These are phyloP conservation scores for Cadophora malorum DNA, from an alignment of 2,329 filamentous ascomycete species.

Conservation along the genomic window DNA sequence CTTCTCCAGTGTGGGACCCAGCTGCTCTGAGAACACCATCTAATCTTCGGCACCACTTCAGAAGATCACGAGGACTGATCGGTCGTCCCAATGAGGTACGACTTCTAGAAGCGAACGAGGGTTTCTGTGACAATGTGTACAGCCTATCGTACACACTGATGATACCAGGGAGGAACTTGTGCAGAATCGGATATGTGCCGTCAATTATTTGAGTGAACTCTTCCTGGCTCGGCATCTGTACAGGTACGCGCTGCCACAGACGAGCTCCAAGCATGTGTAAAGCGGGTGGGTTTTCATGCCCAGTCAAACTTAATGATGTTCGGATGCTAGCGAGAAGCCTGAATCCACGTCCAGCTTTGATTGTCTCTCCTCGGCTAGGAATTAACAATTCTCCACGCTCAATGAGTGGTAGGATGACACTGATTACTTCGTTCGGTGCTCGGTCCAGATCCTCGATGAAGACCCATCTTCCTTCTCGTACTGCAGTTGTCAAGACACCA, in stretches of 20 bases:
- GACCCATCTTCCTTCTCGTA: conserved; percentile 94
- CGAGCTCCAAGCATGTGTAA: conserved; percentile 78
- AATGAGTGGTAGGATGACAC: conserved; percentile 88
- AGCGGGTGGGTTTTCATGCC: conserved; percentile 68
- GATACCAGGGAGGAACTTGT: conserved; percentile 64
- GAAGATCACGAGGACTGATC: conserved; percentile 76
- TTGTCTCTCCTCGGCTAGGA: conserved; percentile 83
- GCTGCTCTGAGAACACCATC: conserved; percentile 66
- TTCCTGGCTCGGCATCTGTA: conserved; percentile 67
- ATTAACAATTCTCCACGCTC: conserved; percentile 92
- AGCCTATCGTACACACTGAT: conserved; percentile 64
- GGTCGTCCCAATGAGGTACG: conserved; percentile 57
- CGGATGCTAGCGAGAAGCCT: conserved; percentile 91
- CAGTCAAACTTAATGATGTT: conserved; percentile 73
- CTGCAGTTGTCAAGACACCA: conserved; percentile 91
- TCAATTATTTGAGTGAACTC: conserved; percentile 80
- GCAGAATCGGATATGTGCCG: conserved; percentile 72
- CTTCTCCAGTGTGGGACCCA: conserved; percentile 69
- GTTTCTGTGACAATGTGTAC: conserved; percentile 51
- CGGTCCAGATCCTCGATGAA: conserved; percentile 96
- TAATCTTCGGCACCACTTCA: conserved; percentile 90
- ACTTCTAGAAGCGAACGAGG: conserved; percentile 53
- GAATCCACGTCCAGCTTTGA: conserved; percentile 84
- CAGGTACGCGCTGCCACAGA: conserved; percentile 81
- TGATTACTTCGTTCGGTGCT: conserved; percentile 93